These are phyloP conservation scores for Dentipellis fragilis DNA, from an alignment of 768 basidiomycete species.

Conservation along the genomic window DNA sequence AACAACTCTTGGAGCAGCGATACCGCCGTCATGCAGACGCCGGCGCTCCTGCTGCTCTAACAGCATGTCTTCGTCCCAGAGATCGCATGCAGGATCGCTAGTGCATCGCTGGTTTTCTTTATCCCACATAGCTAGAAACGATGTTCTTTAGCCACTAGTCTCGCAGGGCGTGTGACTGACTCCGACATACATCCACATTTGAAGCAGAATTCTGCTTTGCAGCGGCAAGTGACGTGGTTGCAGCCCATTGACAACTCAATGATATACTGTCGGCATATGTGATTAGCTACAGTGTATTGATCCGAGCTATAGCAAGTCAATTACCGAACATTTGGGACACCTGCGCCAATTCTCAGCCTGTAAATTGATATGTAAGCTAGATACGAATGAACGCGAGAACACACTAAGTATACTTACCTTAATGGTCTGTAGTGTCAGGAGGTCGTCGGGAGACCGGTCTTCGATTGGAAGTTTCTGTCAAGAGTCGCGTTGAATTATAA, in stretches of 20 bases:
- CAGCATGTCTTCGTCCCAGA: constrained; percentile 30
- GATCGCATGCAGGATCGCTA: constrained; percentile 23
- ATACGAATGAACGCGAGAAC: background rate
- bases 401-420: constrained; percentile 18
- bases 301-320: background rate
- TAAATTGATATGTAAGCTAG: background rate
- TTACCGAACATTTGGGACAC: constrained; percentile 26
- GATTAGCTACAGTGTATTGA: background rate
- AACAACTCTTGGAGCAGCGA: too few species aligned
- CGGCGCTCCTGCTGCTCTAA: constrained; percentile 22
- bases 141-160: background rate
- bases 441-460: constrained; percentile 30
- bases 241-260: constrained; percentile 25
- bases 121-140: constrained; percentile 17
- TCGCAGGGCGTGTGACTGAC: background rate
- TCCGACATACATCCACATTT: constrained; percentile 26
- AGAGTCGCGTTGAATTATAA: background rate
- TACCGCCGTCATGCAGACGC: background rate
- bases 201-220: constrained; percentile 32
- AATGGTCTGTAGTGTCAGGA: constrained; percentile 22
- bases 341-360: constrained; percentile 31
- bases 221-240: constrained; percentile 32
- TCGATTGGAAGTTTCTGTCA: constrained; percentile 25
- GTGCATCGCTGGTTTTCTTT: constrained; percentile 18
- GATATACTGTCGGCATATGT: constrained; percentile 14